A percentile compares a stretch with the other conserved stretches of the same genome.
Evolutionary conservation across 2,329 filamentous ascomycete genomes (phyloP).

Genomic region (Diaporthe sp.): DNA sequence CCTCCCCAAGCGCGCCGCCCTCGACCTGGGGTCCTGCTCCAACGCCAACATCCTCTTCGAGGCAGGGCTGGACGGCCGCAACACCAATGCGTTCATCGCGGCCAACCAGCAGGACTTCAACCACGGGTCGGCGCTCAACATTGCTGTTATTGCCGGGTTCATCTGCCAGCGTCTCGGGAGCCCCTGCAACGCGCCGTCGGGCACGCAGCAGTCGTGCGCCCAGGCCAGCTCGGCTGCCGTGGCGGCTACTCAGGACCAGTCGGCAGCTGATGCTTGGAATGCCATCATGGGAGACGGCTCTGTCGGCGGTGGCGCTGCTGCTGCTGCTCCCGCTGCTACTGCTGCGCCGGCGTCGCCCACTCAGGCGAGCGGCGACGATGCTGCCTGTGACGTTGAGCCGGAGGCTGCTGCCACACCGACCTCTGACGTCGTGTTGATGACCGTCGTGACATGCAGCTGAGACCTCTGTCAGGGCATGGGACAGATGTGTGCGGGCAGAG

Average conservation of each 20-base stretch:
- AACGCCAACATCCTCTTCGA: conserved; percentile 59
- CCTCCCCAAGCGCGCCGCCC: conserved; percentile 39
- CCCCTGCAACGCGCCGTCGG: conserved; percentile 51
- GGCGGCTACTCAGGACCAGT: conserved; percentile 49
- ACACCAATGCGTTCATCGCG: conserved; percentile 58
- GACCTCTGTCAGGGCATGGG: background rate
- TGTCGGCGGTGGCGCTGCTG: conserved; percentile 41
- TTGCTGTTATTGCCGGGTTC: conserved; percentile 62
- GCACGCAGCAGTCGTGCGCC: conserved; percentile 46
- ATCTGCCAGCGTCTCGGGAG: conserved; percentile 59
- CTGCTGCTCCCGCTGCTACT: conserved; percentile 38
- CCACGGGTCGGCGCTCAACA: conserved; percentile 62
- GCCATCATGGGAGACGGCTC: conserved; percentile 43
- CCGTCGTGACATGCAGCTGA: conserved; percentile 21
- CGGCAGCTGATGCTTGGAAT: conserved; percentile 53
- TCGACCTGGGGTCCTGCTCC: conserved; percentile 57
- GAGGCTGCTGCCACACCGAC: conserved; percentile 17
- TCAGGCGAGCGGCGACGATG: conserved; percentile 20
- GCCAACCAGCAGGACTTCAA: conserved; percentile 57
- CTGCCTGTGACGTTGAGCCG: background rate
- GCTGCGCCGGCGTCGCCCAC: conserved; percentile 31
- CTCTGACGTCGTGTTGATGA: conserved; percentile 16
- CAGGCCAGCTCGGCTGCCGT: conserved; percentile 48
- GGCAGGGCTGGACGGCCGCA: conserved; percentile 59
- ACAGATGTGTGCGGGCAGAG: background rate